A percentile compares a stretch with the other conserved stretches of the same genome.
Conservation (phyloP, 192 early-diverging fungal species). For the Coemansia sp. region DNA sequence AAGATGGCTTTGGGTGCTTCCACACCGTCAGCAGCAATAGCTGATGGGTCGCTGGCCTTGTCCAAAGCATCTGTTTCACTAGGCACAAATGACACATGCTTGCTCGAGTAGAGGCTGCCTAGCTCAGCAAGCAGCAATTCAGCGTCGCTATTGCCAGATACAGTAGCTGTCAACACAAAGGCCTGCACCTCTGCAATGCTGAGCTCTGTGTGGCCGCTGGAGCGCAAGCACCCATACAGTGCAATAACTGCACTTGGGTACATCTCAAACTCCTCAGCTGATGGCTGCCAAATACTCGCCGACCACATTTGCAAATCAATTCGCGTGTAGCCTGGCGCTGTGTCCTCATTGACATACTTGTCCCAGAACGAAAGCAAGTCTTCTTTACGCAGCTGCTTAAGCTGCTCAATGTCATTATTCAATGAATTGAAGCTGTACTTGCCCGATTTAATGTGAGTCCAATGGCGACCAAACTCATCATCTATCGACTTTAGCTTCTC, state of each 20-base stretch:
- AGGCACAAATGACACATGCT: no score
- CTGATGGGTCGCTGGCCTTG: no score
- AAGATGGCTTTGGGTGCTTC: not conserved
- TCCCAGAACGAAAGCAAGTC: slow-evolving; percentile 39
- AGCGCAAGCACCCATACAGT: not conserved
- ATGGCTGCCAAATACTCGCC: not conserved
- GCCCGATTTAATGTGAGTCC: slow-evolving; percentile 62
- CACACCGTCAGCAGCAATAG: no score
- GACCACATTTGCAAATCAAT: not conserved
- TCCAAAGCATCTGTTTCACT: no score
- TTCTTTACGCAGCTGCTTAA: slow-evolving; percentile 15
- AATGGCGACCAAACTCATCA: slow-evolving; percentile 65
- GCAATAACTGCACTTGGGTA: not conserved
- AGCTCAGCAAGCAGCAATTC: not conserved
- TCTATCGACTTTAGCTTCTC: slow-evolving; percentile 73
- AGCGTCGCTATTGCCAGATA: not conserved
- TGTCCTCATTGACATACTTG: slow-evolving; percentile 31
- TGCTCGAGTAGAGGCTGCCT: not conserved
- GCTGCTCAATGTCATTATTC: not conserved
- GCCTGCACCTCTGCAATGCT: not conserved
- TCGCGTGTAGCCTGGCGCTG: not conserved
- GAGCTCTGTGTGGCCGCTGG: not conserved
- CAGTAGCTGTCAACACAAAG: not conserved
- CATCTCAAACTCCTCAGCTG: not conserved
- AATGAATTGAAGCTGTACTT: slow-evolving; percentile 77